Base-by-base conservation (phyloP, 2,329 filamentous ascomycete species). In the Trichoderma gracile region DNA sequence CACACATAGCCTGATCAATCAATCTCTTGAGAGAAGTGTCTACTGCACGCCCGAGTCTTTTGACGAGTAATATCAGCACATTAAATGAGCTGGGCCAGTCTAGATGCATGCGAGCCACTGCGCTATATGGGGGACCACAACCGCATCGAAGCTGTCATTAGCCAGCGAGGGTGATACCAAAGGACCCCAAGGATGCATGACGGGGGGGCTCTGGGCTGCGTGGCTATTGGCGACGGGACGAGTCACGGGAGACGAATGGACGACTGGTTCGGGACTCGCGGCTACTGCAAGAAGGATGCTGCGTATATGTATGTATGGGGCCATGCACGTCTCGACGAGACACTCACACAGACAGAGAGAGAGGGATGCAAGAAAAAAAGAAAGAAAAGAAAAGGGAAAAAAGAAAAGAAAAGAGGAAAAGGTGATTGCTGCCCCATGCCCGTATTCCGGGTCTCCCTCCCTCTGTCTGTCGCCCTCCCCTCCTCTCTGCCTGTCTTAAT, bases 191-290 rank as follows among this genome's bases (percentile, higher is more conserved):
- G 38, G 46, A 60, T 60, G 57, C 57, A 60, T 60, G 57, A 27
- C 57, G 2, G 46, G 57, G 46, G 57, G 46, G n/a, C n/a, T n/a
- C n/a, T n/a, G n/a, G n/a, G 9, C 57, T 30, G 46, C 33, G 25
- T 3, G 42, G 23, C 47, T 5, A 61, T 61, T 61, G 58, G 58
- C 58, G 38, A 53, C 38, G 9, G 33, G 33, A 21, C 33, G 33
- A 61, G 58, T 53, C 58, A 61, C 58, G 47, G 21, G 58, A 61
- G 47, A 40, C 56, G 38, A 52, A 43, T 52, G 40, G 47, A 43
- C 42, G 42, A n/a, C 15, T 15, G 30, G 58, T 30, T 53, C 58
- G 58, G 58, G 58, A 61, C 47, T 53, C 46, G 58, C 47, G 58
- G 58, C 58, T 61, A 52, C 58, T 61, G 58, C 56, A 59, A 42